Evolutionary conservation across 352 stramenopile genomes (phyloP), one percentile per base, ranked within the genome.

Genomic region (Thalassiosira ordinaria): DNA sequence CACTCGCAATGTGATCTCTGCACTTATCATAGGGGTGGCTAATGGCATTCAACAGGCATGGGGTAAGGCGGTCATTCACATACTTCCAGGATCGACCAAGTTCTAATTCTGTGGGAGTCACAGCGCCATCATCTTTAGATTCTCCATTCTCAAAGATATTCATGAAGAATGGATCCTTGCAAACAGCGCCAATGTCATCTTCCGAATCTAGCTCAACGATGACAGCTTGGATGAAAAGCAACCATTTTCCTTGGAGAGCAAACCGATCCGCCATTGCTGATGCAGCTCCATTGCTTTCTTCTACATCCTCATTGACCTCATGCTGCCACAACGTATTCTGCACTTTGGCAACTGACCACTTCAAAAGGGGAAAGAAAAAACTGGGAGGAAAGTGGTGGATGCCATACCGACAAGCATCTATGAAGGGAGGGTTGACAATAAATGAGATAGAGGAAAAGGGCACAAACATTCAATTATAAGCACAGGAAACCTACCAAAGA

Each of bases 1-100:
- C 87, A n/a, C 68, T 81, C 18, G 89, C 82, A 67, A 94, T 92
- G 47, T 92, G 86, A 67, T 94, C 89, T 66, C 89, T 60, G 60
- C 89, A 94, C 57, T 84, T 92, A 44, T 94, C 85, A 68, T 93
- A 94, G 9, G 89, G 89, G 80, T 94, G 89, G 22, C 84, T 82
- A 46, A 93, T 78, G 11, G 87, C 84, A 44, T 85, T 87, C 16
- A 87, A 73, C 1, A 94, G 60, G 14, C 66, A 82, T n/a, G 86
- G 86, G n/a, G 89, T 79, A 14, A 94, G 79, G 39, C 64, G 70
- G 26, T 77, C 68, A 70, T 65, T 86, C 9, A 93, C 76, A 77
- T 90, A 70, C 16, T 86, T 80, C 89, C 89, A 93, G 20, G 84
- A 89, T 61, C 82, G 49, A 18, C 55, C 71, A 27, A 85, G n/a